These are phyloP conservation scores for Saraca asoca DNA, from an alignment of 331 rosid genomes.

Conservation along the genomic window DNA sequence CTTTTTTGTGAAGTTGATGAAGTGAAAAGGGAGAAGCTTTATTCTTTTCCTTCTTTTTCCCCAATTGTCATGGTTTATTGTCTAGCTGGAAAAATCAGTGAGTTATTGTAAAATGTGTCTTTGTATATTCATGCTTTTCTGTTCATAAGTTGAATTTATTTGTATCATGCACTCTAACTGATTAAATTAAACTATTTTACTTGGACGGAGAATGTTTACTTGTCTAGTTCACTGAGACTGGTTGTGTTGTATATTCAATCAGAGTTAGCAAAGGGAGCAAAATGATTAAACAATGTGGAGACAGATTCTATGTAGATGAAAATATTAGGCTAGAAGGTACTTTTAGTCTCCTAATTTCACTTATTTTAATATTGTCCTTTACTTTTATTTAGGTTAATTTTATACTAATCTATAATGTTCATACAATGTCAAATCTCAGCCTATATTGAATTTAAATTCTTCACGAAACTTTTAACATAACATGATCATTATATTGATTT, in stretches of 20 bases:
- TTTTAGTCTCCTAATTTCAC: too few species aligned
- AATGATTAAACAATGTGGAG: too few species aligned
- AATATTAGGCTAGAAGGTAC: too few species aligned
- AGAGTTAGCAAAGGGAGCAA: not conserved
- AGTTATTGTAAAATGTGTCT: not conserved
- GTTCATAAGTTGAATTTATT: slow-evolving; percentile 36
- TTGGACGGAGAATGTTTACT: slow-evolving; percentile 34
- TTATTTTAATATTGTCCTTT: too few species aligned
- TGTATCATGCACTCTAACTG: slow-evolving; percentile 21
- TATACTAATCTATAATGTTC: too few species aligned
- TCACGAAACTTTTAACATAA: too few species aligned
- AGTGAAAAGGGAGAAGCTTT: slow-evolving; percentile 24
- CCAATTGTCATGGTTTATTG: slow-evolving; percentile 27
- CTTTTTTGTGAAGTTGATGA: slow-evolving; percentile 37
- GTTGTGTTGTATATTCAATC: not conserved
- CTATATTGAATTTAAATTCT: too few species aligned
- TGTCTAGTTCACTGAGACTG: not conserved
- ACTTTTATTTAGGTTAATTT: too few species aligned
- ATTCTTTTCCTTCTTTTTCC: not conserved
- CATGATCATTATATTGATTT: too few species aligned
- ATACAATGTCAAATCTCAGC: too few species aligned
- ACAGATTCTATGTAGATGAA: too few species aligned
- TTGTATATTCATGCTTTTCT: slow-evolving; percentile 41
- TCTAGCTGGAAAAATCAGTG: slow-evolving; percentile 4
- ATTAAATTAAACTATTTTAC: slow-evolving; percentile 1